Evolutionary conservation across 768 basidiomycete species (phyloP).

Genomic region (Suillus hirtellus): DNA sequence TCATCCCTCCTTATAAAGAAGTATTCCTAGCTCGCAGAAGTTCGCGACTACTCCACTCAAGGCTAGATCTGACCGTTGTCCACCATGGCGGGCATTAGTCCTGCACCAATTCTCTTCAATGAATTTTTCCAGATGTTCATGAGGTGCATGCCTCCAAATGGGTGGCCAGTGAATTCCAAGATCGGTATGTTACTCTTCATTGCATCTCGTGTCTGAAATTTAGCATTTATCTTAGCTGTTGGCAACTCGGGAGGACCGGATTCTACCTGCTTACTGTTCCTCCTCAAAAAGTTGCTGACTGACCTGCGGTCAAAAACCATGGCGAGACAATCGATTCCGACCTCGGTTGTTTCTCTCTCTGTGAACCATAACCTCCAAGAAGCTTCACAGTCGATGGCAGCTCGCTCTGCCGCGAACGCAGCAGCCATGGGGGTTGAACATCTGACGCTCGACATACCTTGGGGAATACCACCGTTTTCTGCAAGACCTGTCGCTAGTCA

Average conservation of each 20-base stretch:
- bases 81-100: not conserved
- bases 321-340: constrained; percentile 19
- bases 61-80: not conserved
- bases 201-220: not conserved
- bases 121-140: constrained; percentile 54
- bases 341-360: constrained; percentile 54
- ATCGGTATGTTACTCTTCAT: constrained; percentile 39
- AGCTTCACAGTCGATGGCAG: constrained; percentile 56
- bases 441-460: constrained; percentile 49
- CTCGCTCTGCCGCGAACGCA: constrained; percentile 45
- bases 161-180: constrained; percentile 42
- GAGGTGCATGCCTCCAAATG: constrained; percentile 46
- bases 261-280: constrained; percentile 75
- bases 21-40: not conserved
- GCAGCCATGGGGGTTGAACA: constrained; percentile 45
- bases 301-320: constrained; percentile 17
- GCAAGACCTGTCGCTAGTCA: constrained; percentile 38
- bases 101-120: constrained; percentile 38
- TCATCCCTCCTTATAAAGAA: not conserved
- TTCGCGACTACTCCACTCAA: not conserved
- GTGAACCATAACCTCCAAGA: constrained; percentile 72
- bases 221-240: constrained; percentile 45
- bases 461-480: constrained; percentile 58
- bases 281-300: constrained; percentile 50
- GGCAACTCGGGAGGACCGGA: constrained; percentile 85